A percentile compares a stretch with the other conserved stretches of the same genome.
Evolutionary conservation across 2,329 filamentous ascomycete species (phyloP).

Genomic region (Didymella keratinophila): DNA sequence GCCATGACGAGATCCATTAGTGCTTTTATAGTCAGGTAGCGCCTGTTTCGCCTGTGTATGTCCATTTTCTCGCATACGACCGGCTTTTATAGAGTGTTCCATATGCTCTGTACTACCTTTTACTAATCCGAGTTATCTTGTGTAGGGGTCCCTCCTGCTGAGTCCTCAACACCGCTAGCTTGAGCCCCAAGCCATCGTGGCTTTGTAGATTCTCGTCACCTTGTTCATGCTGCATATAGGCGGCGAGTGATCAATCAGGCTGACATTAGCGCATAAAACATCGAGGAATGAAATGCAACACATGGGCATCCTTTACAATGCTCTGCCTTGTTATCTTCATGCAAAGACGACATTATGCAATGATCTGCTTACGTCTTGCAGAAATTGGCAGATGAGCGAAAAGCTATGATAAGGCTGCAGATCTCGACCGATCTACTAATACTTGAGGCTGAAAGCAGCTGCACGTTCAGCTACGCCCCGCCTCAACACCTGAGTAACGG

Average conservation of each 20-base stretch:
- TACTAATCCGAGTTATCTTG: not conserved
- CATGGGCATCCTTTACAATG: not conserved
- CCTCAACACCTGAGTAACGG: not conserved
- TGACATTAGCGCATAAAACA: not conserved
- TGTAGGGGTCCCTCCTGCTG: not conserved
- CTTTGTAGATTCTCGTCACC: not conserved
- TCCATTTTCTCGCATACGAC: not conserved
- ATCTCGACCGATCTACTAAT: not conserved
- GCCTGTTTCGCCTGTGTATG: not conserved
- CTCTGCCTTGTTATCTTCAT: not conserved
- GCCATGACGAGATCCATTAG: no score
- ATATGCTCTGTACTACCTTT: not conserved
- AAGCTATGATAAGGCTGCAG: not conserved
- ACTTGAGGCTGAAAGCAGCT: not conserved
- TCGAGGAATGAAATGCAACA: not conserved
- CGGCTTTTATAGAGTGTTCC: not conserved
- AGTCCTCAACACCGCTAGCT: not conserved
- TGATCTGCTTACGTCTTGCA: not conserved
- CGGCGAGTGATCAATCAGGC: not conserved
- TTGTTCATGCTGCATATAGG: not conserved
- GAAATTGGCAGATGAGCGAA: not conserved
- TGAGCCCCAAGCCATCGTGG: not conserved
- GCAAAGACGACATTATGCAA: not conserved
- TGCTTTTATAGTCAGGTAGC: not conserved
- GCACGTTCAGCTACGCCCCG: not conserved